Percentiles rank a stretch among this genome's conserved stretches.
Evolutionary conservation across 225 moss, liverwort and hornwort species (phyloP).

Genomic region (Polytrichum commune): DNA sequence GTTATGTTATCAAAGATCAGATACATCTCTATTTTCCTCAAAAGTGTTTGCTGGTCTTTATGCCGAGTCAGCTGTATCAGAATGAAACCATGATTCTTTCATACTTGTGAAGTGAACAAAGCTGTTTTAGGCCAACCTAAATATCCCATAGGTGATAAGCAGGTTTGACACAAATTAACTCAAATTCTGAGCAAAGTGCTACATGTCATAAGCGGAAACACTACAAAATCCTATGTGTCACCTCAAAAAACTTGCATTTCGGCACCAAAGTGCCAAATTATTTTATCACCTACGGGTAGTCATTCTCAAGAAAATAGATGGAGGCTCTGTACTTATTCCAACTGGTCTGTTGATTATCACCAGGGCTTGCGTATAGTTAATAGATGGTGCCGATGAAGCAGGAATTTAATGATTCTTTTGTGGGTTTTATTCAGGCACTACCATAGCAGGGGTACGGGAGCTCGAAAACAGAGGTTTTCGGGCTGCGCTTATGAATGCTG

Average conservation of each 20-base stretch:
- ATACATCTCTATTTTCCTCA: no score
- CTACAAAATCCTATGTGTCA: no score
- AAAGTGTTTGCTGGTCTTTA: no score
- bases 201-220: no score
- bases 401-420: not conserved
- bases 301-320: not conserved
- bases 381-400: not conserved
- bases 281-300: not conserved
- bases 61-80: no score
- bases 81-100: no score
- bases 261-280: no score
- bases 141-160: not conserved
- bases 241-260: no score
- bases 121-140: not conserved
- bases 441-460: conserved; percentile 88
- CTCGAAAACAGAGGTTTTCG: conserved; percentile 86
- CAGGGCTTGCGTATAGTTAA: not conserved
- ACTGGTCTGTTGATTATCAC: not conserved
- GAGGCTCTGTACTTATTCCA: not conserved
- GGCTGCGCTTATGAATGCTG: conserved; percentile 80
- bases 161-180: no score
- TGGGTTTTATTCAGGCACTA: conserved; percentile 58
- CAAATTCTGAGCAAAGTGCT: no score
- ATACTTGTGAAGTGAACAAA: not conserved
- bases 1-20: no score